phyloP scores from a whole-genome alignment of 73 alveolate genomes.

The Paramecium sonneborni region DNA sequence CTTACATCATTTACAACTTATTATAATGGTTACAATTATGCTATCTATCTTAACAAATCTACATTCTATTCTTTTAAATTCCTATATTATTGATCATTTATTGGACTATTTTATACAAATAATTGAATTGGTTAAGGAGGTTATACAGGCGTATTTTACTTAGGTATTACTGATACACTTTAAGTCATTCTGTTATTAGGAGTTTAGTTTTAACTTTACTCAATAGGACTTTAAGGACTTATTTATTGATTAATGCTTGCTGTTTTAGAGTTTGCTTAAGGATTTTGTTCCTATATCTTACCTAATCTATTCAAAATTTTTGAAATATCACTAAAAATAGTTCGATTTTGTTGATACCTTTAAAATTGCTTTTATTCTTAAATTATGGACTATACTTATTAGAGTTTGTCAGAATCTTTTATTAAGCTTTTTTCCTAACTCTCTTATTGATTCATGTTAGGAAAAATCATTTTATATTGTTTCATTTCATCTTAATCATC shows the following conservation, averaged over 20 bases:
- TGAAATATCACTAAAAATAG: neutral
- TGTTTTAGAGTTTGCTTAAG: neutral
- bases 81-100: neutral
- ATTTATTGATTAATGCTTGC: neutral
- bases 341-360: neutral
- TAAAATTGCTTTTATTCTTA: neutral
- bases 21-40: neutral
- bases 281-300: neutral
- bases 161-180: neutral
- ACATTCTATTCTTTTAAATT: neutral
- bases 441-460: neutral
- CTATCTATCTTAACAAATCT: neutral
- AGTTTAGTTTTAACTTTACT: neutral
- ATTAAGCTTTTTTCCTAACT: neutral
- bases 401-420: neutral
- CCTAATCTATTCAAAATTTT: conserved; percentile 21
- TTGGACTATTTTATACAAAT: conserved; percentile 11
- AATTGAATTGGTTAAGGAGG: conserved; percentile 12
- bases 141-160: neutral
- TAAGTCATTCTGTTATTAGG: conserved; percentile 1
- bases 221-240: neutral
- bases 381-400: neutral
- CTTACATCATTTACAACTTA: neutral
- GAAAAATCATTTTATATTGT: conserved; percentile 7
- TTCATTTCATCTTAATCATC: conserved; percentile 17